These are phyloP conservation scores for Hemisphaericaspora xylofermentans DNA, from an alignment of 1,139 yeast genomes.

Conservation along the genomic window DNA sequence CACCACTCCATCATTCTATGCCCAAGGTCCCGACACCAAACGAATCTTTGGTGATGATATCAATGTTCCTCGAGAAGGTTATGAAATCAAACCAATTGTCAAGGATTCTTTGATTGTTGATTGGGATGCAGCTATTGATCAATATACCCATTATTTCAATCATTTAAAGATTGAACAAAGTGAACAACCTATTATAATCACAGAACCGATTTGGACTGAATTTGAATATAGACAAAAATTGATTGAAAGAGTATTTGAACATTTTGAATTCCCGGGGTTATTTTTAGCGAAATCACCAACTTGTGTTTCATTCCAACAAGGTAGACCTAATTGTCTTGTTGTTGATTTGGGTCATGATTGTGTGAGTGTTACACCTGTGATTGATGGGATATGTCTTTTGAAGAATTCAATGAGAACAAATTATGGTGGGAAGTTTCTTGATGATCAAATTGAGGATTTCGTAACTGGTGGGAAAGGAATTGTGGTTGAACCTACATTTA, in stretches of 20 bases:
- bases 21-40: slow-evolving; percentile 16
- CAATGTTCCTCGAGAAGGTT: slow-evolving; percentile 50
- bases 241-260: slow-evolving; percentile 74
- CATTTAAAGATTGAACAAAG: slow-evolving; percentile 51
- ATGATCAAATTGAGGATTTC: slow-evolving; percentile 42
- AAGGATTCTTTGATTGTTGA: slow-evolving; percentile 61
- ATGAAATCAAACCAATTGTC: slow-evolving; percentile 57
- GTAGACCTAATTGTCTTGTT: slow-evolving; percentile 89
- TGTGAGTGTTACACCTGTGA: slow-evolving; percentile 83
- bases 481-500: slow-evolving; percentile 23
- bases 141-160: slow-evolving; percentile 52
- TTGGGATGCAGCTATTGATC: slow-evolving; percentile 76
- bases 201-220: slow-evolving; percentile 87
- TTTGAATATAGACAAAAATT: slow-evolving; percentile 66
- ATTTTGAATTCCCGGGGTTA: slow-evolving; percentile 77
- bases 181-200: slow-evolving; percentile 75
- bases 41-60: slow-evolving; percentile 56
- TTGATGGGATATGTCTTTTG: slow-evolving; percentile 85
- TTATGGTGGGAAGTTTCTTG: slow-evolving; percentile 61
- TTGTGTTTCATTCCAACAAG: slow-evolving; percentile 89
- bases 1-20: slow-evolving; percentile 65
- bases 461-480: slow-evolving; percentile 12
- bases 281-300: slow-evolving; percentile 85
- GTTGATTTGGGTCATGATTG: slow-evolving; percentile 91
- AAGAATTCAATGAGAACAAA: slow-evolving; percentile 69